phyloP scores from a whole-genome alignment of 805 yeast species.

The Saccharomycopsis fermentans region DNA sequence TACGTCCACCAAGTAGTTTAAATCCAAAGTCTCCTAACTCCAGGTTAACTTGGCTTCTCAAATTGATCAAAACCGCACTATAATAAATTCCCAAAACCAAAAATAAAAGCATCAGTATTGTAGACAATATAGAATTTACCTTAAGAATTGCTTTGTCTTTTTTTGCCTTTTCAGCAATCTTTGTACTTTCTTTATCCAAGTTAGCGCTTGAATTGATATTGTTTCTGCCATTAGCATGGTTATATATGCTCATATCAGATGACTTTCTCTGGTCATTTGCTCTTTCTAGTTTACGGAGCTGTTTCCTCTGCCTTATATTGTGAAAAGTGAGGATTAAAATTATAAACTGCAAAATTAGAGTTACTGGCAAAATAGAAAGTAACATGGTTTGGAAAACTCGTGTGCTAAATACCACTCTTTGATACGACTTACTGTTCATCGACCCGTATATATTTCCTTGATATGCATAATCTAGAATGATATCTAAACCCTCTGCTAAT shows the following conservation, averaged over 20 bases:
- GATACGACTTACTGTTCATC: slow-evolving; percentile 21
- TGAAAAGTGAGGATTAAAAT: slow-evolving; percentile 25
- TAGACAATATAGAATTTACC: slow-evolving; percentile 18
- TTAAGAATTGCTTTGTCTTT: neutral
- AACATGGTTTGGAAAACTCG: slow-evolving; percentile 23
- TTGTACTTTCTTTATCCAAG: neutral
- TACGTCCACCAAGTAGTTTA: slow-evolving; percentile 30
- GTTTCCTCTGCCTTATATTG: neutral
- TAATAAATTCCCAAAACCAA: slow-evolving; percentile 24
- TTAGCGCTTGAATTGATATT: neutral
- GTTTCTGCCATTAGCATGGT: neutral
- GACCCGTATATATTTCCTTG: slow-evolving; percentile 22
- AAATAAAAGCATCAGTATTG: slow-evolving; percentile 25
- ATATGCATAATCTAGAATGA: slow-evolving; percentile 41
- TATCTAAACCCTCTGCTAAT: slow-evolving; percentile 30
- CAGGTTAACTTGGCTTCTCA: slow-evolving; percentile 23
- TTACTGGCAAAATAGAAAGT: slow-evolving; percentile 21
- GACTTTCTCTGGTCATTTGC: slow-evolving; percentile 29
- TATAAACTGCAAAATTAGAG: slow-evolving; percentile 24
- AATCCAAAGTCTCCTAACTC: slow-evolving; percentile 41
- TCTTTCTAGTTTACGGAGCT: slow-evolving; percentile 25
- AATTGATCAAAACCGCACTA: slow-evolving; percentile 1
- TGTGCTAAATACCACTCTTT: slow-evolving; percentile 19
- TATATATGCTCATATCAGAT: slow-evolving; percentile 21
- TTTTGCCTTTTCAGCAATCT: neutral